A percentile compares a stretch with the other conserved stretches of the same genome.
Evolutionary conservation across 306 rosid species (phyloP).

Genomic region (Cucumis cinereus): DNA sequence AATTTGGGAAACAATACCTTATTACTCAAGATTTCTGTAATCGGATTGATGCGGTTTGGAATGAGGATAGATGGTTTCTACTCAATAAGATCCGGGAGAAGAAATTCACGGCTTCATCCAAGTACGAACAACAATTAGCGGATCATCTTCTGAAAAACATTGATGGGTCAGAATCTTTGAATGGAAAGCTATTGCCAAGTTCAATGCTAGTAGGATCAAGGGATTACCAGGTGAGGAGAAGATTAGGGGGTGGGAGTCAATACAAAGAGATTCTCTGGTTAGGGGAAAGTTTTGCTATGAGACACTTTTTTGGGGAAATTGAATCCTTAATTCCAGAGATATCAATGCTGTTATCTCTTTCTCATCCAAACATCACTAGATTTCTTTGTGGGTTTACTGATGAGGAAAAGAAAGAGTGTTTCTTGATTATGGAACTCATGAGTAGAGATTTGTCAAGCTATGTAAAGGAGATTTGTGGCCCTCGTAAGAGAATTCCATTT

Average conservation of each 20-base stretch:
- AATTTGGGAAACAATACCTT: conserved; percentile 67
- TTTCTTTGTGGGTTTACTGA: conserved; percentile 59
- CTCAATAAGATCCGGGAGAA: conserved; percentile 38
- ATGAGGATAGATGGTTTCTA: conserved; percentile 76
- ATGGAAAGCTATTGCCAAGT: conserved; percentile 50
- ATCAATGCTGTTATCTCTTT: conserved; percentile 43
- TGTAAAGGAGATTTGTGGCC: conserved; percentile 54
- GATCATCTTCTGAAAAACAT: conserved; percentile 36
- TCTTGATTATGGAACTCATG: conserved; percentile 71
- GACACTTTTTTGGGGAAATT: conserved; percentile 56
- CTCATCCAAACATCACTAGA: conserved; percentile 67
- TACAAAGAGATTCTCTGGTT: conserved; percentile 78
- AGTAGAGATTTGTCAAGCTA: conserved; percentile 46
- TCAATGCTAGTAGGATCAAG: conserved; percentile 48
- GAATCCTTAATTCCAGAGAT: conserved; percentile 53
- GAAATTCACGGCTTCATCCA: conserved; percentile 33
- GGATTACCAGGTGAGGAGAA: conserved; percentile 66
- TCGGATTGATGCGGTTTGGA: conserved; percentile 42
- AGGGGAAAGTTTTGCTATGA: conserved; percentile 60
- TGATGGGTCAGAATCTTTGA: conserved; percentile 31
- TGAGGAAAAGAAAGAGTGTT: conserved; percentile 68
- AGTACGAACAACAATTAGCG: conserved; percentile 33
- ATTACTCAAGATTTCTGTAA: conserved; percentile 43
- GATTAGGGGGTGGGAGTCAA: conserved; percentile 57
- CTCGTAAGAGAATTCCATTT: conserved; percentile 48